Conservation (phyloP, 106 monocot genomes). For the Triglochin maritima region DNA sequence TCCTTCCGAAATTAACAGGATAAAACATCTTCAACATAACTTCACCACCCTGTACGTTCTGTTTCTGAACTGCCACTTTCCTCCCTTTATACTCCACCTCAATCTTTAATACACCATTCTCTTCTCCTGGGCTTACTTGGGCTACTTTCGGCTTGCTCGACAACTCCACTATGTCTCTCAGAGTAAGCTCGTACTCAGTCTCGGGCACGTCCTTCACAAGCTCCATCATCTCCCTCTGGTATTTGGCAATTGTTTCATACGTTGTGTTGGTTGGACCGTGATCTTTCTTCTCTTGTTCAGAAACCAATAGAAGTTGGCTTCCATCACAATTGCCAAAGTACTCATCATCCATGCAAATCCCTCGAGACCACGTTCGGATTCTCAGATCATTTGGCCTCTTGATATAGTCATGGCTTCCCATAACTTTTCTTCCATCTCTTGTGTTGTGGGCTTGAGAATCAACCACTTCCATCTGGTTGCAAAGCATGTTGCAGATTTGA, state of each 20-base stretch:
- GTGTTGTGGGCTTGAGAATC: too few relatives aligned
- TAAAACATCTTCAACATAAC: conserved; percentile 12
- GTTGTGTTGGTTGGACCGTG: neutral
- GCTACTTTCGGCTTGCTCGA: neutral
- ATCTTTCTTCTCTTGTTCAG: conserved; percentile 1
- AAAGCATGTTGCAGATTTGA: too few relatives aligned
- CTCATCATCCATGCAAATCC: neutral
- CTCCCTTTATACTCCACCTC: neutral
- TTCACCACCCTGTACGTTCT: neutral
- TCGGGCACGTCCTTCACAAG: conserved; percentile 13
- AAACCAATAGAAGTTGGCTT: conserved; percentile 1
- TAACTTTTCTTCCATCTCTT: neutral
- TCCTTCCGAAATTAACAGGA: neutral
- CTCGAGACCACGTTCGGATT: neutral
- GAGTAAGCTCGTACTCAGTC: conserved; percentile 15
- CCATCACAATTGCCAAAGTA: neutral
- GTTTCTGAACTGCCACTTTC: neutral
- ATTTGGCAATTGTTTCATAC: conserved; percentile 1
- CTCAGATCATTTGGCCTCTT: neutral
- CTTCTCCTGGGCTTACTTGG: neutral
- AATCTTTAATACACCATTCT: neutral
- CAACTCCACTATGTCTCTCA: conserved; percentile 20
- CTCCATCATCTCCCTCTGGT: conserved; percentile 19
- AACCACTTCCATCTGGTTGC: too few relatives aligned
- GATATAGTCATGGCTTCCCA: neutral